Evolutionary conservation across 768 basidiomycete genomes (phyloP), one percentile per base, ranked within the genome.

Genomic region (Podaxis sp.): DNA sequence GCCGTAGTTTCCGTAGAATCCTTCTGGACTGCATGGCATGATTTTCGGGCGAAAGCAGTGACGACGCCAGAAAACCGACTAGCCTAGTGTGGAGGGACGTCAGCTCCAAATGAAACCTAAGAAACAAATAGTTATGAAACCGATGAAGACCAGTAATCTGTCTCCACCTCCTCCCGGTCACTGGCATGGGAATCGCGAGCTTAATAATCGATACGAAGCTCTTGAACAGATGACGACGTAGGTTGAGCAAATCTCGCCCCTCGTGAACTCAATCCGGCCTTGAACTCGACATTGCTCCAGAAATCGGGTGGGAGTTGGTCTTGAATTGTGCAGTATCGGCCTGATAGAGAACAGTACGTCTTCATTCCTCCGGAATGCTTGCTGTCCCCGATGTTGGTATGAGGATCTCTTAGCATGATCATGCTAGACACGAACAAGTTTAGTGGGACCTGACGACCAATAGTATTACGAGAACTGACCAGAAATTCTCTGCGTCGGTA

Each of bases 351-450:
- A 63, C 84, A 85, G 66, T 83, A 85, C 0, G 78, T 79, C 63
- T 79, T 78, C 70, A 77, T 83, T 3, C 83, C 82, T 16, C 82
- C 82, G 0, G 82, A 79, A 61, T 79, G 76, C 63, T 85, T 82
- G 63, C 78, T 81, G 62, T 82, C 82, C 13, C 84, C 84, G 55
- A 86, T 77, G 61, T 83, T 73, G 13, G 82, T 86, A 65, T 83
- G 74, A 1, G 77, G 68, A 56, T 77, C 67, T 28, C 82, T 80
- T 27, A 55, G 55, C 35, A 40, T 57, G 23, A 38, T 53, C 35
- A 50, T 57, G 28, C 23, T 38, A 18, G 38, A 21, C 32, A 54
- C 14, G 36, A 32, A 32, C 32, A 9, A 32, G 32, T 32, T 32
- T 6, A 32, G 32, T 32, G 32, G 32, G 7, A 32, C 7, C 2